Evolutionary conservation across 768 basidiomycete genomes (phyloP).

Genomic region (Leccinum pellstonianum): DNA sequence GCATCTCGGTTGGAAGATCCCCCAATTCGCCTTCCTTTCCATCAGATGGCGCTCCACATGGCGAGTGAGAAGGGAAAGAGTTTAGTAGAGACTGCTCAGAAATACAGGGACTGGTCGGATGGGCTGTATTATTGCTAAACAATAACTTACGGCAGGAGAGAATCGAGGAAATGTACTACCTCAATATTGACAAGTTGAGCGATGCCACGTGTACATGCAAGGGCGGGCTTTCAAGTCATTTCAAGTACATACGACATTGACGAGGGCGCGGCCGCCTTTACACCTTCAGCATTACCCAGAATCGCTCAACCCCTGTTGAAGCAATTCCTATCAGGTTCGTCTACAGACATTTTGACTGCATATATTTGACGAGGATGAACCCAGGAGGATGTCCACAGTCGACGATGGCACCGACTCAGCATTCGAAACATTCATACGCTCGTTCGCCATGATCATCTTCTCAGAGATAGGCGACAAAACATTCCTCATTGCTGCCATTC

Average conservation of each 20-base stretch:
- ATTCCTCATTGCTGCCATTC: constrained; percentile 83
- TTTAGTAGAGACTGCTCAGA: constrained; percentile 16
- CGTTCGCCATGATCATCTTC: constrained; percentile 88
- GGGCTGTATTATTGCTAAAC: constrained; percentile 14
- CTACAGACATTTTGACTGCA: background rate
- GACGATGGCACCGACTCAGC: constrained; percentile 13
- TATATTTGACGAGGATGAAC: constrained; percentile 1
- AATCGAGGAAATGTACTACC: no score
- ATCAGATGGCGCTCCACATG: constrained; percentile 1
- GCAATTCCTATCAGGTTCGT: constrained; percentile 5
- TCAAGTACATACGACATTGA: background rate
- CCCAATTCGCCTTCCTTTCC: constrained; percentile 23
- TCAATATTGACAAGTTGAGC: background rate
- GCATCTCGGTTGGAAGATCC: constrained; percentile 20
- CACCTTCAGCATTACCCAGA: background rate
- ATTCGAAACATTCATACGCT: constrained; percentile 61
- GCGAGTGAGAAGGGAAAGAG: constrained; percentile 13
- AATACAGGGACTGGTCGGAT: constrained; percentile 24
- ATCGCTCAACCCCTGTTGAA: background rate
- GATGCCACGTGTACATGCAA: background rate
- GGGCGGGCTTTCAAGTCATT: background rate
- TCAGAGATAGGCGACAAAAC: constrained; percentile 98
- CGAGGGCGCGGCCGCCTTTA: background rate
- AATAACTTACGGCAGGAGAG: background rate
- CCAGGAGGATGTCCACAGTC: constrained; percentile 19